Percentiles rank a stretch among this genome's conserved stretches.
These are phyloP conservation scores for Mimosa pudica DNA, from an alignment of 306 rosid species.

Conservation along the genomic window DNA sequence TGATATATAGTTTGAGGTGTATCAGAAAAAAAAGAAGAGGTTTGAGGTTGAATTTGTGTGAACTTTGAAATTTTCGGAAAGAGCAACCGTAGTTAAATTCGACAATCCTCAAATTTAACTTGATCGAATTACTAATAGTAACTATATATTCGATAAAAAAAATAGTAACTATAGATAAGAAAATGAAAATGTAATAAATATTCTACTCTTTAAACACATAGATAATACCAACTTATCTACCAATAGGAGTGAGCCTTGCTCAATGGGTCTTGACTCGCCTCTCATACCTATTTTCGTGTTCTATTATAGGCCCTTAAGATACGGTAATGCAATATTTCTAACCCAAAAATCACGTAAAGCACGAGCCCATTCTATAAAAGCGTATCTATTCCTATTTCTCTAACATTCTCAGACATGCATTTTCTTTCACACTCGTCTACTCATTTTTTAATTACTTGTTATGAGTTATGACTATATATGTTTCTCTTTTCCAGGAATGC, in stretches of 20 bases:
- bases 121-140: no score
- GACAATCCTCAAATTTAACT: no score
- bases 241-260: no score
- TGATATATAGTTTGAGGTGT: no score
- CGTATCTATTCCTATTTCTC: background rate
- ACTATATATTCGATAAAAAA: no score
- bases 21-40: no score
- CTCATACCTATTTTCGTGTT: background rate
- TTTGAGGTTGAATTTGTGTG: no score
- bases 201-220: background rate
- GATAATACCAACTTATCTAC: background rate
- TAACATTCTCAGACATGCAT: background rate
- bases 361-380: background rate
- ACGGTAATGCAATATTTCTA: background rate
- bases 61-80: no score
- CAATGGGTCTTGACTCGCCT: no score
- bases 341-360: background rate
- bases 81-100: no score
- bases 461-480: no score
- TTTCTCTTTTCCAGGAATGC: background rate
- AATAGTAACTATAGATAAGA: no score
- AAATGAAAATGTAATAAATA: background rate
- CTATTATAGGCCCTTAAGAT: background rate
- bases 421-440: background rate
- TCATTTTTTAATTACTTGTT: background rate